phyloP scores from a whole-genome alignment of 1,284 basidiomycete genomes.

The Leccinum fuscescens region DNA sequence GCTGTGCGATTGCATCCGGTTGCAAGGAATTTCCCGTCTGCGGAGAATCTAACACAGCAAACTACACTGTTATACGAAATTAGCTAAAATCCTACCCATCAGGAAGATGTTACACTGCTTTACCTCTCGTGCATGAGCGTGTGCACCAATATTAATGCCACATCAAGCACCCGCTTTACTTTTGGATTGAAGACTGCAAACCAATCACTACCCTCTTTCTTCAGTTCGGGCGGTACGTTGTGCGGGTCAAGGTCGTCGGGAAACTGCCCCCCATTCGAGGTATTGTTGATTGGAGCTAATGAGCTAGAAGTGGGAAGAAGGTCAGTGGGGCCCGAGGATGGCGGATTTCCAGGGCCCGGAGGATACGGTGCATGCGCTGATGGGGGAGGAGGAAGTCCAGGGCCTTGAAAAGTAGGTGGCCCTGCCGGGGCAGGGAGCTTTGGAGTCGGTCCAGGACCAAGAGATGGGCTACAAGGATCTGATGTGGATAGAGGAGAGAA shows the following conservation, averaged over 20 bases:
- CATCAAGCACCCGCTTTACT: slow-evolving; percentile 80
- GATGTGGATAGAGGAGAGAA: slow-evolving; percentile 21
- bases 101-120: slow-evolving; percentile 23
- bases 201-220: slow-evolving; percentile 92
- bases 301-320: slow-evolving; percentile 23
- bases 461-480: slow-evolving; percentile 38
- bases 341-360: slow-evolving; percentile 36
- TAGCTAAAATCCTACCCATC: slow-evolving; percentile 4
- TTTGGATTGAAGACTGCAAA: slow-evolving; percentile 92
- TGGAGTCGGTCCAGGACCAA: slow-evolving; percentile 34
- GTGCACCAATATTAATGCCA: slow-evolving; percentile 68
- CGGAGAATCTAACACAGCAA: slow-evolving; percentile 80
- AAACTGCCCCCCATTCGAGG: slow-evolving; percentile 36
- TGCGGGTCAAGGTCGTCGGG: slow-evolving; percentile 49
- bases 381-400: slow-evolving; percentile 37
- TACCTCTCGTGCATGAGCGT: slow-evolving; percentile 92
- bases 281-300: slow-evolving; percentile 28
- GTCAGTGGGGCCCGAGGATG: slow-evolving; percentile 29
- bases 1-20: slow-evolving; percentile 79
- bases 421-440: slow-evolving; percentile 32
- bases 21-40: slow-evolving; percentile 76
- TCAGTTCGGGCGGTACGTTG: slow-evolving; percentile 45
- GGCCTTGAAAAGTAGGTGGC: slow-evolving; percentile 37
- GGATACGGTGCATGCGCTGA: slow-evolving; percentile 36
- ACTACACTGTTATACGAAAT: slow-evolving; percentile 53